A percentile compares a stretch with the other conserved stretches of the same genome.
Evolutionary conservation across 1,139 yeast genomes (phyloP).

Genomic region (Yamadazyma dushanensis): DNA sequence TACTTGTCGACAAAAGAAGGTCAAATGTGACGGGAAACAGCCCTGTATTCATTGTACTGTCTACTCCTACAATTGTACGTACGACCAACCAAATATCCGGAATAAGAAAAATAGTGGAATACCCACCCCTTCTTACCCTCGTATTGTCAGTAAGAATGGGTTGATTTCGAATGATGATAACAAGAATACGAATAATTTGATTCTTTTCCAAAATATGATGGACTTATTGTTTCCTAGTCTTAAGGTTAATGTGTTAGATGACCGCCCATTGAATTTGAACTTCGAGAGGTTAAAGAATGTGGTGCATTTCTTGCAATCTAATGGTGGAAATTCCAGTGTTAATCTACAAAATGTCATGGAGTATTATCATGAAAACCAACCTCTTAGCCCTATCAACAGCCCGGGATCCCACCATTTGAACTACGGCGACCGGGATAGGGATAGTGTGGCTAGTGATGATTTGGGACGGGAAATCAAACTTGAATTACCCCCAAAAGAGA

Average conservation of each 20-base stretch:
- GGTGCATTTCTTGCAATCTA: conserved; percentile 23
- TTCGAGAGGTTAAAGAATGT: conserved; percentile 33
- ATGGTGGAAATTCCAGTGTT: conserved; percentile 16
- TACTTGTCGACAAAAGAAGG: conserved; percentile 74
- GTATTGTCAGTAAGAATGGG: conserved; percentile 12
- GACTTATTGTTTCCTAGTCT: conserved; percentile 52
- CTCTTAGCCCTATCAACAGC: background rate
- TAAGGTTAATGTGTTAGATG: conserved; percentile 38
- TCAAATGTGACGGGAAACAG: conserved; percentile 83
- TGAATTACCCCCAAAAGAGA: conserved; percentile 72
- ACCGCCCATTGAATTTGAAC: conserved; percentile 29
- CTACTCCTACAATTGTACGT: conserved; percentile 71
- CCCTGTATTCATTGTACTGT: conserved; percentile 92
- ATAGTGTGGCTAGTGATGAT: conserved; percentile 12
- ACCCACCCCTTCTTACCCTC: conserved; percentile 28
- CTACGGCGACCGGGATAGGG: conserved; percentile 7
- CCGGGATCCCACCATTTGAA: conserved; percentile 4
- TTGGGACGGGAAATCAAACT: conserved; percentile 53
- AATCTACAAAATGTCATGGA: conserved; percentile 26
- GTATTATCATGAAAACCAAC: conserved; percentile 21
- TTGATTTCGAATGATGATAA: conserved; percentile 10
- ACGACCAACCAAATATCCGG: conserved; percentile 73
- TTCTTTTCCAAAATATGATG: conserved; percentile 30
- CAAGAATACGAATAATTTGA: conserved; percentile 18
- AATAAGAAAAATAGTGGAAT: conserved; percentile 41